Evolutionary conservation across 2,329 filamentous ascomycete genomes (phyloP), one percentile per base, ranked within the genome.

Genomic region (Talaromyces sp.): DNA sequence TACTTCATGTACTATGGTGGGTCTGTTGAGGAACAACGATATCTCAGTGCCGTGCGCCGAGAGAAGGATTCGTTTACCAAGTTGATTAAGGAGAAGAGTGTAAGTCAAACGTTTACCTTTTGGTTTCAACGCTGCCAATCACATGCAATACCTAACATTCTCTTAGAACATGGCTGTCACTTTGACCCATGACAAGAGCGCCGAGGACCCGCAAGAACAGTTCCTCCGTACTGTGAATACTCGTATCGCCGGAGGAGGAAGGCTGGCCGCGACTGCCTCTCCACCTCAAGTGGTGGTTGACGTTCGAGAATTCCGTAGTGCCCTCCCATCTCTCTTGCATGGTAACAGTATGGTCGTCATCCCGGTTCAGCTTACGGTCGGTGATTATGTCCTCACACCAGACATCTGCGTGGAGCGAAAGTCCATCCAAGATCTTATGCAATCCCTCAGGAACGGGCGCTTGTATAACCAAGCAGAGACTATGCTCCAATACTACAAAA

Each of bases 1-100:
- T 99, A 97, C 76, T 97, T 97, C 70, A 86, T 97, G 79, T 97
- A 96, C 75, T 99, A 99, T 60, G 88, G 90, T 30, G 89, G 89
- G 3, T 97, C 91, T 1, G 92, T 97, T 1, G 93, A 99, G 73
- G 94, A 99, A 71, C 93, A 97, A 71, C 86, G 90, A 20, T 97
- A 97, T 67, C 82, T 97, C 2, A 90, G 90, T 19, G 85, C 88
- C 0, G 91, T 97, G 2, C 85, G 94, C n/a, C 84, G 91, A 53
- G 94, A 99, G 70, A 99, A 99, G 71, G 94, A 99, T 69, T 87
- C 92, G 1, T 99, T 99, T 66, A 96, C 93, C 2, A 91, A 88
- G 58, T 81, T 97, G 27, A 97, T 99, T 77, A 91, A 91, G 63
- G 94, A 99, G 76, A 90, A 93, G 55, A 90, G 91, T 40, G 77